A percentile compares a stretch with the other conserved stretches of the same genome.
phyloP scores from a whole-genome alignment of 2,329 filamentous ascomycete species.

The Phoma herbarum region DNA sequence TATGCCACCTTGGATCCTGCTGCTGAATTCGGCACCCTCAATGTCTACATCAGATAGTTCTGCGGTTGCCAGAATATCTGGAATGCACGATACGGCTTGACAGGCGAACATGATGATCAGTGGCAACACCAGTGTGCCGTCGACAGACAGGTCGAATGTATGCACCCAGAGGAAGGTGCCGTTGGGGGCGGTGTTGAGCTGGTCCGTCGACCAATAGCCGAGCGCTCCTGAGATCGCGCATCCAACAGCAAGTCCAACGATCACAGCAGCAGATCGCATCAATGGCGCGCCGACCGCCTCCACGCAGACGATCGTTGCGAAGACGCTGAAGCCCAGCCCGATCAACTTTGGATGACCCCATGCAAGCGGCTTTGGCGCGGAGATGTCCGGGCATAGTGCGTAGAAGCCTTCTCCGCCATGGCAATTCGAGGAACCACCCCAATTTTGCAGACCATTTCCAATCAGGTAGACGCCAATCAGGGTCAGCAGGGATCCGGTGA shows the following conservation, averaged over 20 bases:
- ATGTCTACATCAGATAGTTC: conserved; percentile 39
- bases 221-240: conserved; percentile 40
- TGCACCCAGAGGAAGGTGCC: conserved; percentile 41
- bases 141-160: conserved; percentile 41
- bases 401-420: conserved; percentile 40
- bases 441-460: conserved; percentile 41
- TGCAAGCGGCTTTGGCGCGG: conserved; percentile 32
- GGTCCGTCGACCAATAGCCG: conserved; percentile 37
- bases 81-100: conserved; percentile 50
- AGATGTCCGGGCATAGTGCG: conserved; percentile 33
- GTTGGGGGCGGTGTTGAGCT: conserved; percentile 31
- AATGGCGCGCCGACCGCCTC: conserved; percentile 40
- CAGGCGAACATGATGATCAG: conserved; percentile 44
- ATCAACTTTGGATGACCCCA: conserved; percentile 47
- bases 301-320: conserved; percentile 39
- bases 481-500: conserved; percentile 36
- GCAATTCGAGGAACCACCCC: conserved; percentile 41
- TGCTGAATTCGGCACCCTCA: conserved; percentile 41
- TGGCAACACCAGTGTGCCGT: conserved; percentile 38
- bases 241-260: conserved; percentile 39
- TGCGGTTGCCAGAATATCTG: conserved; percentile 43
- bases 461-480: conserved; percentile 40
- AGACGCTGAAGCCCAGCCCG: conserved; percentile 41
- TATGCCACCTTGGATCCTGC: conserved; percentile 39
- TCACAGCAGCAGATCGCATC: conserved; percentile 41